A percentile compares a stretch with the other conserved stretches of the same genome.
Conservation (phyloP, 176 grass and related monocot genomes). For the Ananas comosus region DNA sequence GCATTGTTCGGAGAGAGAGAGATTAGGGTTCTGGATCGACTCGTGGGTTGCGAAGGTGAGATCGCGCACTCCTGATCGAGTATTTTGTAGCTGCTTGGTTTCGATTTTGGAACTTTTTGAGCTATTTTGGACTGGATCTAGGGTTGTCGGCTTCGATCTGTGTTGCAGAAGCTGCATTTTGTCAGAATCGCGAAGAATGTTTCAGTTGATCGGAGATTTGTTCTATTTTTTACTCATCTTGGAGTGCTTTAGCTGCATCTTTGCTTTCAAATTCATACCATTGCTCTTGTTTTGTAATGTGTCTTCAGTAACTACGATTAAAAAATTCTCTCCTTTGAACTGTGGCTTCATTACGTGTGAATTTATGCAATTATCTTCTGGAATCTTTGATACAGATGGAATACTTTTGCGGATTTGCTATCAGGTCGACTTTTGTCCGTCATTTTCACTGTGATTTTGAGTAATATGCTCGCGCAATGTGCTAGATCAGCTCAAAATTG, state of each 20-base stretch:
- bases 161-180: background rate
- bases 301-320: no score
- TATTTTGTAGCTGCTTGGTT: background rate
- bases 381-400: background rate
- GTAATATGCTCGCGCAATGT: background rate
- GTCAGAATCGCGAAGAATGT: background rate
- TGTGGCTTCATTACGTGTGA: background rate
- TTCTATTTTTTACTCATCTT: background rate
- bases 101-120: background rate
- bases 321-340: background rate
- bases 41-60: background rate
- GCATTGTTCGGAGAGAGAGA: background rate
- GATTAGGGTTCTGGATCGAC: background rate
- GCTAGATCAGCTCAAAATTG: background rate
- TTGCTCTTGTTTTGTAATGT: background rate
- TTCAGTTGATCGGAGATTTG: background rate
- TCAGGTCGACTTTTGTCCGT: background rate
- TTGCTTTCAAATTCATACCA: background rate
- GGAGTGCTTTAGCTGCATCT: background rate
- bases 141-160: background rate
- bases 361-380: background rate
- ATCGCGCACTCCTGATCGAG: background rate
- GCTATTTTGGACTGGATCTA: background rate
- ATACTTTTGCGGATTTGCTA: no score
- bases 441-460: background rate